phyloP scores from a whole-genome alignment of 2,329 filamentous ascomycete genomes.

The Fusarium avenaceum region DNA sequence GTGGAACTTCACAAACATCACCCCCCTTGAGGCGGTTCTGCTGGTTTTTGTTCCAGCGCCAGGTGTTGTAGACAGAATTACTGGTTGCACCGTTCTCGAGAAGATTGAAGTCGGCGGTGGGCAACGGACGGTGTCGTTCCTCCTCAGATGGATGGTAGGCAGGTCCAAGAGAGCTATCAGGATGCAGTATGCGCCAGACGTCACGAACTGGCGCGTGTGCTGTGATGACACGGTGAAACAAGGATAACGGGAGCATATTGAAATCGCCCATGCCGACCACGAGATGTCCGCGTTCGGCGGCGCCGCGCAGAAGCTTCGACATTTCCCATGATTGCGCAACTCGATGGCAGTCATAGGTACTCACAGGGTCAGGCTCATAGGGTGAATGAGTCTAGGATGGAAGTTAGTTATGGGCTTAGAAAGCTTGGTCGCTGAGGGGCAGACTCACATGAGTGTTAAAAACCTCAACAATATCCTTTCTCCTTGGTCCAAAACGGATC shows the following conservation, averaged over 20 bases:
- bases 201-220: slow-evolving; percentile 83
- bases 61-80: slow-evolving; percentile 89
- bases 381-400: slow-evolving; percentile 76
- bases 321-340: slow-evolving; percentile 96
- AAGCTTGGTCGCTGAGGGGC: too few relatives aligned
- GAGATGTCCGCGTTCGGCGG: slow-evolving; percentile 83
- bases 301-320: slow-evolving; percentile 86
- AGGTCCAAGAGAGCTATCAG: slow-evolving; percentile 84
- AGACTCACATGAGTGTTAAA: slow-evolving; percentile 86
- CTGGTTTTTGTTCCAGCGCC: slow-evolving; percentile 84
- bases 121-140: slow-evolving; percentile 74
- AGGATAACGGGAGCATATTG: slow-evolving; percentile 92
- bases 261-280: slow-evolving; percentile 93
- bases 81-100: slow-evolving; percentile 87
- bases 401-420: background rate
- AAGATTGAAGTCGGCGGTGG: slow-evolving; percentile 83
- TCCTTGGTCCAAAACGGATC: slow-evolving; percentile 76
- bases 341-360: slow-evolving; percentile 91
- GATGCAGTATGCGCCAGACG: slow-evolving; percentile 86
- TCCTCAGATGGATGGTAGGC: slow-evolving; percentile 76
- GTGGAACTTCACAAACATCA: slow-evolving; percentile 70
- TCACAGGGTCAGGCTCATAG: slow-evolving; percentile 82
- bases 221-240: slow-evolving; percentile 86
- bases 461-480: slow-evolving; percentile 81
- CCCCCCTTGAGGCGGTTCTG: slow-evolving; percentile 75